These are phyloP conservation scores for Pichia sporocuriosa DNA, from an alignment of 805 yeast species.

Conservation along the genomic window DNA sequence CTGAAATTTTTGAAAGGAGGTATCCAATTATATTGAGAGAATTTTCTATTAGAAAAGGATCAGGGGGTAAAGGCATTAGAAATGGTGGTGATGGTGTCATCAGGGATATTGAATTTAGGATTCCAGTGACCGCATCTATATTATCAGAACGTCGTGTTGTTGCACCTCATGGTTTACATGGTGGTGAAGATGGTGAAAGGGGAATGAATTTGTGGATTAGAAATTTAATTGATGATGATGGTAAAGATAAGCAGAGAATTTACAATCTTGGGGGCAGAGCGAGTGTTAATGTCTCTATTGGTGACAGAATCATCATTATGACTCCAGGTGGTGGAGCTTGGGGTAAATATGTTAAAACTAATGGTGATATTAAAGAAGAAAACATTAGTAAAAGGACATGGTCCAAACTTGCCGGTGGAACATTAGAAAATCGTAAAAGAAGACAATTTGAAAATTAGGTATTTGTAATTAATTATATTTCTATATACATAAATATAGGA, in stretches of 20 bases:
- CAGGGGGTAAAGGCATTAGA: slow-evolving; percentile 75
- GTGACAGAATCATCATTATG: slow-evolving; percentile 59
- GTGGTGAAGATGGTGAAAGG: slow-evolving; percentile 70
- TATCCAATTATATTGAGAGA: slow-evolving; percentile 76
- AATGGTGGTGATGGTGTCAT: slow-evolving; percentile 83
- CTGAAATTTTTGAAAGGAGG: slow-evolving; percentile 80
- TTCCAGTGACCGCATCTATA: slow-evolving; percentile 69
- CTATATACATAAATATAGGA: no score
- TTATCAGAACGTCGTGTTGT: slow-evolving; percentile 78
- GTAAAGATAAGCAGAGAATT: slow-evolving; percentile 31
- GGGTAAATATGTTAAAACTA: slow-evolving; percentile 34
- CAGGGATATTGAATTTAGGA: slow-evolving; percentile 76
- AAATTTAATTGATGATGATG: slow-evolving; percentile 23
- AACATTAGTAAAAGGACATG: slow-evolving; percentile 8
- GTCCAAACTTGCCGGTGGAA: slow-evolving; percentile 30
- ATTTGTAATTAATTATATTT: neutral
- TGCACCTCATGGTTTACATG: slow-evolving; percentile 81
- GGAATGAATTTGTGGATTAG: slow-evolving; percentile 59
- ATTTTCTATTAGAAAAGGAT: slow-evolving; percentile 59
- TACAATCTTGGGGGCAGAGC: slow-evolving; percentile 67
- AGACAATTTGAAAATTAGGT: slow-evolving; percentile 27
- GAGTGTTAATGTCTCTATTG: slow-evolving; percentile 47
- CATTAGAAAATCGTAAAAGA: slow-evolving; percentile 26
- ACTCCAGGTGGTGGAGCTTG: slow-evolving; percentile 91
- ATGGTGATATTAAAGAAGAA: slow-evolving; percentile 6